Evolutionary conservation across 2,329 filamentous ascomycete species (phyloP), one percentile per base, ranked within the genome.

Genomic region (Claviceps purpurea): DNA sequence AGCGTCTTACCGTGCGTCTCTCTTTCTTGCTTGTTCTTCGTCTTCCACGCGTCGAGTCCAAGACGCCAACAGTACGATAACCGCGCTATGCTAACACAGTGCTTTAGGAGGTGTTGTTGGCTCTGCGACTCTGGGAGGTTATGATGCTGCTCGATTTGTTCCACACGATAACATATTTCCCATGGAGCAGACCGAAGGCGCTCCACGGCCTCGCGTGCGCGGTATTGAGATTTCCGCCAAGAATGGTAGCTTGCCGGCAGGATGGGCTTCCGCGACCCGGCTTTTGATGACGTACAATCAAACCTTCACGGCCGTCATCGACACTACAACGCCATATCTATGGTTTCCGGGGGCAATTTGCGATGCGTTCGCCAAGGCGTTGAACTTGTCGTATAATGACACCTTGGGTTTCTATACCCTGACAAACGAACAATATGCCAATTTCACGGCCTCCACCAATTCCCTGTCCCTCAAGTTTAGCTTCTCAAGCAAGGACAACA

Each of bases 81-180:
- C 11, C 11, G 18, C n/a, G 44, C 20, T 18, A 14, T 14, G 39
- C 20, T 38, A 18, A 52, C 18, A 14, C 34, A 11, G 18, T 3
- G 13, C 20, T 16, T 43, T 4, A 67, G 63, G 61, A 52, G 67
- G 69, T 52, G 54, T 69, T 8, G 73, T 76, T 10, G 72, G 73
- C 40, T 82, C 80, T 34, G 65, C 89, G 46, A 85, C 81, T 0
- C 68, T 89, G 10, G 85, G 86, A 22, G 85, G 86, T 30, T 87
- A 83, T 61, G 85, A 89, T 61, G 64, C 72, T 13, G 74, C 77
- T 44, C 76, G 82, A 44, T 80, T 85, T 54, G 69, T 78, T 37
- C 67, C 73, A 1, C 85, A 88, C 62, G 69, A 81, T 51, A 70
- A 74, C 13, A 71, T 71, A 1, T 88, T 88, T 63, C 73, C 68